Conservation (phyloP, 75 land plant species). For the Cunninghamia lanceolata region DNA sequence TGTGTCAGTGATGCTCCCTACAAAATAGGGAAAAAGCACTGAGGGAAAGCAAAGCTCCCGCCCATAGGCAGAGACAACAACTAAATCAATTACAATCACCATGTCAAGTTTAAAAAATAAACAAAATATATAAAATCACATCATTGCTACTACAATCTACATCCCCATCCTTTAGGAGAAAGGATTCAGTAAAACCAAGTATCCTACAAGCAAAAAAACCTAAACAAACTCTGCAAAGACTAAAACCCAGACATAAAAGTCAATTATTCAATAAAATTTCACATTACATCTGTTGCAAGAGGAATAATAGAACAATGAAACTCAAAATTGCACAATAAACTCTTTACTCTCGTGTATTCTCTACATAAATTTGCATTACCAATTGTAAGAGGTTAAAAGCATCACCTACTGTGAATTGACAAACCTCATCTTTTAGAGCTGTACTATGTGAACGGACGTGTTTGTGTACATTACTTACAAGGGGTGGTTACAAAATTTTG, state of each 20-base stretch:
- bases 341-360: neutral
- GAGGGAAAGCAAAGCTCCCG: no score
- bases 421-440: neutral
- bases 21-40: no score
- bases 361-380: neutral
- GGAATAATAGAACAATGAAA: neutral
- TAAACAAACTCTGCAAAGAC: neutral
- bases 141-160: neutral
- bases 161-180: neutral
- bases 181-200: neutral
- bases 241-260: neutral
- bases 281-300: neutral
- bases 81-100: no score
- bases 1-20: no score
- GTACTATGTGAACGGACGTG: neutral
- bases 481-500: slow-evolving; percentile 4
- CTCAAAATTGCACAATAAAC: neutral
- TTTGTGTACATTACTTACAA: neutral
- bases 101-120: no score
- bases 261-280: neutral
- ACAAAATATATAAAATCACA: neutral
- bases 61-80: no score
- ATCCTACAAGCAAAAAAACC: neutral
- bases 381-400: neutral
- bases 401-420: neutral